Conservation (phyloP, 768 basidiomycete species). For the Naematelia aurantialba region DNA sequence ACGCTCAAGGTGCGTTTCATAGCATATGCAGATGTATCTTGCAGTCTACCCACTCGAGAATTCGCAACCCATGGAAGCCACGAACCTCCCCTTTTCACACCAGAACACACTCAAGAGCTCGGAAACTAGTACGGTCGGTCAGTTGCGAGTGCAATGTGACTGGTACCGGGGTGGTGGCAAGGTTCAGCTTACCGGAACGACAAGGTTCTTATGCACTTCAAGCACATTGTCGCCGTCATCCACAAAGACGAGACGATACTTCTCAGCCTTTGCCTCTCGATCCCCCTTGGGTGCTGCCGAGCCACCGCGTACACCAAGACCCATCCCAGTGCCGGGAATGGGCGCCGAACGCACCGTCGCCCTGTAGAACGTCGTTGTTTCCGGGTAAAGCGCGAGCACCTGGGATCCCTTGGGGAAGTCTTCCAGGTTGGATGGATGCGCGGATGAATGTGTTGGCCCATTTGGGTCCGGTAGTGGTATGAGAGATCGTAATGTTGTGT, state of each 20-base stretch:
- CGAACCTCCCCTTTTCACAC: background rate
- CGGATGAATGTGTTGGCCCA: conserved; percentile 32
- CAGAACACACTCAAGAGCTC: background rate
- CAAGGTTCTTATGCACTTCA: conserved; percentile 30
- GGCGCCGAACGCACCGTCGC: conserved; percentile 46
- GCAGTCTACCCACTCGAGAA: background rate
- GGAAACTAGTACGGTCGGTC: background rate
- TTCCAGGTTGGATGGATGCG: conserved; percentile 48
- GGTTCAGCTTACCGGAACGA: conserved; percentile 48
- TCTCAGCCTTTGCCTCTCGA: conserved; percentile 21
- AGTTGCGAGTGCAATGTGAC: no score
- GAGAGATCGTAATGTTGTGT: conserved; percentile 51
- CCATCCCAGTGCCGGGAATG: conserved; percentile 24
- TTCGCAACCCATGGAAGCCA: background rate
- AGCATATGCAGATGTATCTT: background rate
- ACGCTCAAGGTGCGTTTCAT: no score
- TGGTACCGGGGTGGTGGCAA: no score
- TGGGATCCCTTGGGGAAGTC: conserved; percentile 42
- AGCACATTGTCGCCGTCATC: conserved; percentile 41
- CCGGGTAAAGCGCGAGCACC: conserved; percentile 53
- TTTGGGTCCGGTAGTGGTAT: conserved; percentile 51
- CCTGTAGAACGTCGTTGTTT: conserved; percentile 53
- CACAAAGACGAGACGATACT: conserved; percentile 44
- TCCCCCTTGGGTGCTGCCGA: conserved; percentile 8
- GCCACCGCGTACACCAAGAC: conserved; percentile 20